Conservation (phyloP, 1,284 basidiomycete species). For the Apiotrichum porosum region DNA sequence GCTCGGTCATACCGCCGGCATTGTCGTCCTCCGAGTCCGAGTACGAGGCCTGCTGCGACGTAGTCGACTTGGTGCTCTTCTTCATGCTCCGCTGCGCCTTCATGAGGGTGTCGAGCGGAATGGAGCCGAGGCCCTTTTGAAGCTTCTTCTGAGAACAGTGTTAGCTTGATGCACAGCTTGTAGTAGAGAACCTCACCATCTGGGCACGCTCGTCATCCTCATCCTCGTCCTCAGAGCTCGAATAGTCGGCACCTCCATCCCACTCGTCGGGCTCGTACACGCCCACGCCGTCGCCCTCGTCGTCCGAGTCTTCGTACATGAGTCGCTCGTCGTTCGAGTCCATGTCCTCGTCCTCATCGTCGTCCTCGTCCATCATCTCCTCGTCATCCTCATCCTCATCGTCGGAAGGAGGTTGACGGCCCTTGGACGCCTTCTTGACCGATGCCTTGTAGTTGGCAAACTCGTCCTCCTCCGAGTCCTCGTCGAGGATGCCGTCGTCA, state of each 20-base stretch:
- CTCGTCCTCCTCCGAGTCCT: conserved; percentile 46
- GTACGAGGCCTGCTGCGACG: conserved; percentile 7
- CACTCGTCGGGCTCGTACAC: conserved; percentile 44
- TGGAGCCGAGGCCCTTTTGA: conserved; percentile 10
- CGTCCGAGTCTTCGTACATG: conserved; percentile 26
- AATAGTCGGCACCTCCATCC: conserved; percentile 39
- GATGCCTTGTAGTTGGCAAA: conserved; percentile 21
- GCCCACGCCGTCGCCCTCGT: conserved; percentile 38
- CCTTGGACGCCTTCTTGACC: neutral
- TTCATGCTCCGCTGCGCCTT: conserved; percentile 12
- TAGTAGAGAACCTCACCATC: conserved; percentile 21
- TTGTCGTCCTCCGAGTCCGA: conserved; percentile 10
- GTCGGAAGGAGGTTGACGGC: conserved; percentile 41
- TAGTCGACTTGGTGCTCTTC: conserved; percentile 17
- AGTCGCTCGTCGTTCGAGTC: no score
- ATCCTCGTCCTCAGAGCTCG: conserved; percentile 13
- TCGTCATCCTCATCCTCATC: conserved; percentile 41
- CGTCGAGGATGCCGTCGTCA: conserved; percentile 35
- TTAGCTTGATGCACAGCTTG: neutral
- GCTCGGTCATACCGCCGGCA: neutral
- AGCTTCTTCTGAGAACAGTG: conserved; percentile 8
- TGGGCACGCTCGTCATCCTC: conserved; percentile 12
- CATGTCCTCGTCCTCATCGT: conserved; percentile 57
- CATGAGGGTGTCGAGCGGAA: conserved; percentile 51
- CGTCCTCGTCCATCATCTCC: conserved; percentile 51